Percentiles rank a stretch among this genome's conserved stretches.
phyloP scores from a whole-genome alignment of 306 rosid genomes.

The barrel medic (Medicago truncatula) region DNA sequence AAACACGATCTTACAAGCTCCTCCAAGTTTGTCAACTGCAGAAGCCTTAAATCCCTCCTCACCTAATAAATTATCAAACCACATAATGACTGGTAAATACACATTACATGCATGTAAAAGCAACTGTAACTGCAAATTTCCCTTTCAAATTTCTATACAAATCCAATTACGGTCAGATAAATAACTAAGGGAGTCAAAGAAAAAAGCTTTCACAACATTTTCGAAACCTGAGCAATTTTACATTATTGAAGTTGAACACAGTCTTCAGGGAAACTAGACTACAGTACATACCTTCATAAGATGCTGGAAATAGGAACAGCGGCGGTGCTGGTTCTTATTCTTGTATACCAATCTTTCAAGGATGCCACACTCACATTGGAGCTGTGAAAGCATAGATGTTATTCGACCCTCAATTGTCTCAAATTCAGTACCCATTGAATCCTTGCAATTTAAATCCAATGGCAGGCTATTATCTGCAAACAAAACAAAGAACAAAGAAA shows the following conservation, averaged over 20 bases:
- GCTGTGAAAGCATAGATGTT: constrained; percentile 64
- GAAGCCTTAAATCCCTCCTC: constrained; percentile 75
- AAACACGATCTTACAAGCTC: constrained; percentile 76
- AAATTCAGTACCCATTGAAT: constrained; percentile 59
- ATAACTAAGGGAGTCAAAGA: neutral
- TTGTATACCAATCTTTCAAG: constrained; percentile 76
- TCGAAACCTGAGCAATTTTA: constrained; percentile 14
- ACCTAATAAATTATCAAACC: constrained; percentile 55
- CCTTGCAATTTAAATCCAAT: constrained; percentile 23
- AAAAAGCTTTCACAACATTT: neutral
- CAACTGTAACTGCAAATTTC: constrained; percentile 3
- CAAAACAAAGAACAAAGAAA: neutral
- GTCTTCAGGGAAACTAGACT: neutral
- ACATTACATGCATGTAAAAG: constrained; percentile 3
- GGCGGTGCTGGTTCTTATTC: constrained; percentile 96
- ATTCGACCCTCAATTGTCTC: constrained; percentile 66
- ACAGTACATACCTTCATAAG: constrained; percentile 67
- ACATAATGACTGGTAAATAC: neutral
- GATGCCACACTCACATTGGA: constrained; percentile 66
- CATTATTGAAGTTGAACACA: neutral
- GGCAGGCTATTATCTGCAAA: neutral
- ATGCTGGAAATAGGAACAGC: constrained; percentile 72
- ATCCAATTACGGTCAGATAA: neutral
- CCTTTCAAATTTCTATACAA: neutral
- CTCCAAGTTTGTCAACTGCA: constrained; percentile 66